Evolutionary conservation across 2,329 filamentous ascomycete species (phyloP).

Genomic region (Sporothrix mexicana): DNA sequence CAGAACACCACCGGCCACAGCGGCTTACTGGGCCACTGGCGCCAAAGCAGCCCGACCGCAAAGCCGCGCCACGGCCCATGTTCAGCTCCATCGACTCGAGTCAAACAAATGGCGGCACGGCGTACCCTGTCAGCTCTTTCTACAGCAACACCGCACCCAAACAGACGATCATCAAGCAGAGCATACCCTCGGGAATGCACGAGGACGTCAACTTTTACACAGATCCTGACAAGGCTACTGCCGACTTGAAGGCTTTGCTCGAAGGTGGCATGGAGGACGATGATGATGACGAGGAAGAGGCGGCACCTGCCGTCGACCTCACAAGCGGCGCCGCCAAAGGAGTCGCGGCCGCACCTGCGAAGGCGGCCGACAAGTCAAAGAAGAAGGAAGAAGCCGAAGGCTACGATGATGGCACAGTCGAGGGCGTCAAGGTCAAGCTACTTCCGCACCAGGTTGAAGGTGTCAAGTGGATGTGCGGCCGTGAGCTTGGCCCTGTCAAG

Average conservation of each 20-base stretch:
- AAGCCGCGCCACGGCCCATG: conserved; percentile 53
- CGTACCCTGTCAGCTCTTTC: conserved; percentile 39
- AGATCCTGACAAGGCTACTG: conserved; percentile 72
- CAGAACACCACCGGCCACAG: conserved; percentile 62
- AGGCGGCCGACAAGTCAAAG: conserved; percentile 61
- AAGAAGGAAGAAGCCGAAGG: conserved; percentile 53
- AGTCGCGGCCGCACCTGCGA: not conserved
- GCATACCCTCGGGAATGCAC: conserved; percentile 18
- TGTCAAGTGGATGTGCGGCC: conserved; percentile 91
- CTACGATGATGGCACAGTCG: conserved; percentile 61
- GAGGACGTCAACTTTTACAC: conserved; percentile 58
- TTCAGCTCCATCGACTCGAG: conserved; percentile 53
- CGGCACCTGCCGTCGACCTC: not conserved
- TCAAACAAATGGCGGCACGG: conserved; percentile 38
- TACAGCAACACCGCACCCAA: conserved; percentile 38
- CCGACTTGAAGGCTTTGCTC: conserved; percentile 80
- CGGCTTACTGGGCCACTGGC: conserved; percentile 55
- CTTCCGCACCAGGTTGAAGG: conserved; percentile 94
- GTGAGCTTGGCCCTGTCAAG: conserved; percentile 85
- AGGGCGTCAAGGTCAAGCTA: conserved; percentile 84
- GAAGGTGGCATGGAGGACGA: conserved; percentile 82
- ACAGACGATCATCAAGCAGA: conserved; percentile 20
- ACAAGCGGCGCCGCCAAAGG: not conserved
- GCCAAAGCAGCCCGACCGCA: conserved; percentile 56
- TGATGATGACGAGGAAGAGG: conserved; percentile 59